Evolutionary conservation across 2,329 filamentous ascomycete species (phyloP).

Genomic region (Metarhizium anisopliae): DNA sequence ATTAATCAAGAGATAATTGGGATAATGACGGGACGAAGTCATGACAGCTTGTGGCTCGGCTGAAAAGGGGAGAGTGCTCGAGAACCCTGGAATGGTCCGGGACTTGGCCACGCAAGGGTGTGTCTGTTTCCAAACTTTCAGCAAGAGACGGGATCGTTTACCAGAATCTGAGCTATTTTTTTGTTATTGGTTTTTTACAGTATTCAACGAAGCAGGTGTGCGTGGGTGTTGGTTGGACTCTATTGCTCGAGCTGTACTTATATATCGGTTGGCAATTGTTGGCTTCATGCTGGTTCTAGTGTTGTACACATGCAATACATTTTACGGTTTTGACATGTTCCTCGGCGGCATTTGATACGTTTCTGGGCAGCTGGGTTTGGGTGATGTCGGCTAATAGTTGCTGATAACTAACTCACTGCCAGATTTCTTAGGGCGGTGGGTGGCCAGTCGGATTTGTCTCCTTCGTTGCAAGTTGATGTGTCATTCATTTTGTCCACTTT

Average conservation of each 20-base stretch:
- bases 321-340: neutral
- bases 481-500: too few species aligned
- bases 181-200: neutral
- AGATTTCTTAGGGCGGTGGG: too few species aligned
- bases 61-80: neutral
- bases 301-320: neutral
- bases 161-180: neutral
- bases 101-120: neutral
- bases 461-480: too few species aligned
- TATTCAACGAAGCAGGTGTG: neutral
- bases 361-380: neutral
- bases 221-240: neutral
- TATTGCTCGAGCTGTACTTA: neutral
- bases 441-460: too few species aligned
- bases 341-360: neutral
- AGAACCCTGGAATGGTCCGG: neutral
- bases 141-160: slow-evolving; percentile 4
- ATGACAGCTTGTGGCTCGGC: slow-evolving; percentile 16
- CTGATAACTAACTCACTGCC: neutral
- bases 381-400: neutral
- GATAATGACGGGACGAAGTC: slow-evolving; percentile 21
- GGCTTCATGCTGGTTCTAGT: neutral
- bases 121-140: neutral
- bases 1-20: slow-evolving; percentile 18
- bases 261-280: neutral